Percentiles rank a stretch among this genome's conserved stretches.
Evolutionary conservation across 2,329 filamentous ascomycete genomes (phyloP).

Genomic region (Rachicladosporium sp.): DNA sequence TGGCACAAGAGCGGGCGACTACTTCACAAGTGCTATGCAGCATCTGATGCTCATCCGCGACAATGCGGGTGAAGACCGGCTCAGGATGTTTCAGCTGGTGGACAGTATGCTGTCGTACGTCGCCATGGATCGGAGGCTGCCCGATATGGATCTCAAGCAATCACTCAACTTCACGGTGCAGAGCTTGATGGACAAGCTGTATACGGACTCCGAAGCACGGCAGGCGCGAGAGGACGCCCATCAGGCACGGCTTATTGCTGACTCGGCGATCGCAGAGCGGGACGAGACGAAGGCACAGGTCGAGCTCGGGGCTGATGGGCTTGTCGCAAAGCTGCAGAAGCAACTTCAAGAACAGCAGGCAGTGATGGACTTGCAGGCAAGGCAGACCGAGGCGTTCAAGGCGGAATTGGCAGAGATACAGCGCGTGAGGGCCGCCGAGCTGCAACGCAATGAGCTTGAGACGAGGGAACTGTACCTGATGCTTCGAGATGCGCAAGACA

Average conservation of each 20-base stretch:
- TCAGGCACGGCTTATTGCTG: constrained; percentile 82
- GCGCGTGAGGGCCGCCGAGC: constrained; percentile 72
- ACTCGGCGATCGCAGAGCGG: constrained; percentile 88
- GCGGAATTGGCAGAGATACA: constrained; percentile 81
- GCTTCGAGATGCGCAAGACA: constrained; percentile 93
- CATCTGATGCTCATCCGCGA: constrained; percentile 87
- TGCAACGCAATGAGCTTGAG: constrained; percentile 90
- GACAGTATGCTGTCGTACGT: constrained; percentile 99
- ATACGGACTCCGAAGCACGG: constrained; percentile 89
- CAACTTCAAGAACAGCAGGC: constrained; percentile 87
- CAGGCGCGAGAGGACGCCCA: constrained; percentile 85
- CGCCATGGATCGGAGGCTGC: constrained; percentile 89
- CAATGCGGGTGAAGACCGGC: constrained; percentile 79
- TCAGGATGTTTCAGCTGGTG: constrained; percentile 94
- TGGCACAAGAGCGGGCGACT: constrained; percentile 79
- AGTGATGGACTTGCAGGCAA: constrained; percentile 76
- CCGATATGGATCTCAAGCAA: constrained; percentile 96
- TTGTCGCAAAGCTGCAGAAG: constrained; percentile 84
- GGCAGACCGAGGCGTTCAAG: constrained; percentile 79
- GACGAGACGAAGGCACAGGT: constrained; percentile 87
- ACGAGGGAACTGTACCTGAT: constrained; percentile 95
- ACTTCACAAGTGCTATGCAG: constrained; percentile 90
- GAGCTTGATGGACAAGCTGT: constrained; percentile 83
- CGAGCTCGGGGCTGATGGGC: constrained; percentile 80
- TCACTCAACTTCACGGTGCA: constrained; percentile 96